These are phyloP conservation scores for Wickerhamomyces sydowiorum DNA, from an alignment of 805 yeast species.

Conservation along the genomic window DNA sequence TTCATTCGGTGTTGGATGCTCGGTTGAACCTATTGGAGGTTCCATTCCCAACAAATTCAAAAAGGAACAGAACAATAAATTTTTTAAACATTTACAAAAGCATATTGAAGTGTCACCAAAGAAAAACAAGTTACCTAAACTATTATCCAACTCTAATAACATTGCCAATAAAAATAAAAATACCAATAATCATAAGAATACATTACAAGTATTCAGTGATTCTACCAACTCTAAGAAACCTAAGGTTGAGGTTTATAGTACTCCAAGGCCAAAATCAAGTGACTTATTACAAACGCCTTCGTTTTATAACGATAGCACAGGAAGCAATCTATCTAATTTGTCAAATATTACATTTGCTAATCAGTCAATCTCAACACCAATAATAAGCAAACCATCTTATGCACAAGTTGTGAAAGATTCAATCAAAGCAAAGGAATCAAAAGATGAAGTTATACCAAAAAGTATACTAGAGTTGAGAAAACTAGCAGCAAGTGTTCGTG, in stretches of 20 bases:
- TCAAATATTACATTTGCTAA: slow-evolving; percentile 7
- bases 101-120: slow-evolving; percentile 18
- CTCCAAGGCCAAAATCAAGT: slow-evolving; percentile 25
- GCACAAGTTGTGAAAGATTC: slow-evolving; percentile 1
- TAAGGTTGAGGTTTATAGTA: slow-evolving; percentile 17
- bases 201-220: neutral
- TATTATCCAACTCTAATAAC: slow-evolving; percentile 7
- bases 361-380: slow-evolving; percentile 2
- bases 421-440: neutral
- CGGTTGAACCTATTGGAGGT: too few species aligned
- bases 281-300: slow-evolving; percentile 24
- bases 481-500: slow-evolving; percentile 18
- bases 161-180: neutral
- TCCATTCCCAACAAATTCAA: neutral
- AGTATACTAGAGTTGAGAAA: slow-evolving; percentile 19
- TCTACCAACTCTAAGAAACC: slow-evolving; percentile 1
- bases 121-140: slow-evolving; percentile 13
- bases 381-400: slow-evolving; percentile 6
- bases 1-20: too few species aligned
- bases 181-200: neutral
- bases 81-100: slow-evolving; percentile 1
- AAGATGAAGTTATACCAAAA: slow-evolving; percentile 11
- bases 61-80: slow-evolving; percentile 2
- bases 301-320: slow-evolving; percentile 16
- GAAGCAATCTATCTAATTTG: slow-evolving; percentile 14